phyloP scores from a whole-genome alignment of 805 yeast species.

The Myxozyma neglecta region DNA sequence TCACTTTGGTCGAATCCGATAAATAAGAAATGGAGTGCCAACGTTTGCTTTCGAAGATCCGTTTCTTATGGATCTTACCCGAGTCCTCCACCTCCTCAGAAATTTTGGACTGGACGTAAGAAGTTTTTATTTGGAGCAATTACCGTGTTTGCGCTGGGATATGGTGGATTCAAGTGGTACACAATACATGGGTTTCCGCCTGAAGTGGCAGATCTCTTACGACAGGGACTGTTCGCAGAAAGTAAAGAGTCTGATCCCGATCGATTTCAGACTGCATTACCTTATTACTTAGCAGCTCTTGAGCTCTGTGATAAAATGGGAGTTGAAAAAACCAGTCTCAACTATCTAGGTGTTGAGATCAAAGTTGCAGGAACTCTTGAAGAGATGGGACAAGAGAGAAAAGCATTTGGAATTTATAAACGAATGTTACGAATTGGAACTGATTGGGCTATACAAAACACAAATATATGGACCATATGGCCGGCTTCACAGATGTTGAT shows the following conservation, averaged over 20 bases:
- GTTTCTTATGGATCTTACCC: not conserved
- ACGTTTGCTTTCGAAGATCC: too few relatives aligned
- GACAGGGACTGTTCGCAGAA: slow-evolving; percentile 84
- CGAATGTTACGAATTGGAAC: slow-evolving; percentile 55
- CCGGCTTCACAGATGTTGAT: slow-evolving; percentile 52
- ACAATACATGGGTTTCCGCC: slow-evolving; percentile 48
- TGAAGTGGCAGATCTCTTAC: slow-evolving; percentile 65
- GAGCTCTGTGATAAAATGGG: slow-evolving; percentile 57
- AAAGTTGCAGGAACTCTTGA: slow-evolving; percentile 88
- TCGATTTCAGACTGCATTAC: slow-evolving; percentile 60
- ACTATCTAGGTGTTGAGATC: slow-evolving; percentile 86
- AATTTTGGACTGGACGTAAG: slow-evolving; percentile 15
- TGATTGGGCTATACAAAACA: not conserved
- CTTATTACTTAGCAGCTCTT: slow-evolving; percentile 72
- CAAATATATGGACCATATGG: not conserved
- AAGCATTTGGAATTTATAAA: slow-evolving; percentile 66
- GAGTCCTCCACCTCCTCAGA: not conserved
- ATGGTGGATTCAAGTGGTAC: not conserved
- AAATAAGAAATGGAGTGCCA: too few relatives aligned
- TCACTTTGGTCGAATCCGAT: too few relatives aligned
- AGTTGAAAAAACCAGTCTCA: slow-evolving; percentile 64
- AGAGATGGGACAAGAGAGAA: slow-evolving; percentile 56
- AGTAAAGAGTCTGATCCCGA: slow-evolving; percentile 48
- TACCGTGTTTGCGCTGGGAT: not conserved
- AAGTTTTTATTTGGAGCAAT: slow-evolving; percentile 1